Base-by-base conservation (phyloP, 768 basidiomycete genomes). In the Asterophora parasitica region DNA sequence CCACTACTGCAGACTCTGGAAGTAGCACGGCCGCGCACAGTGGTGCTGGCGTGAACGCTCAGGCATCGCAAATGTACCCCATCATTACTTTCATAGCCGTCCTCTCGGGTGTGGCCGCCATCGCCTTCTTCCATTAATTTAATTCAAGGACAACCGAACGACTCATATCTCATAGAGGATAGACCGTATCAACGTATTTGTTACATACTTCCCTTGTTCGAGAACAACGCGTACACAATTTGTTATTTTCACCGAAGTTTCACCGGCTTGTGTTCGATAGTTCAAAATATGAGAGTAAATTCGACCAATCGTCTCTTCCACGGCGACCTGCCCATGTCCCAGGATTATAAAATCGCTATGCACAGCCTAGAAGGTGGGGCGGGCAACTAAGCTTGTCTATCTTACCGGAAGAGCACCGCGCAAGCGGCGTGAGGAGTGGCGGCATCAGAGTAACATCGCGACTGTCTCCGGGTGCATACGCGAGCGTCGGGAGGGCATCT, bases 21-120 rank as follows among this genome's bases (percentile, higher is more conserved):
- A 31, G 36, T 37, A 32, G 46, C 13, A 35, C 38, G 19, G 34
- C 23, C 3, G 6, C 23, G 23, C 23, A 23, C 23, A 23, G 23
- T 23, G 23, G 23, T 23, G 23, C 6, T 23, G 23, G 23, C 3
- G 23, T 23, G 3, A 23, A 6, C 23, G 6, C 23, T 23, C 53
- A n/a, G 45, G 23, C 43, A 10, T 44, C 42, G 17, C 52, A 55
- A 31, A 27, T 57, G 34, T 55, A 57, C 33, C 53, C 54, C 23
- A 31, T 55, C 32, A 42, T 62, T 12, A 47, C 52, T 2, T 30
- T 59, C 12, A n/a, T 59, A 23, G 49, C 59, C 3, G 35, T 62
- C 4, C 16, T 64, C 13, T 55, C 59, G 1, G 58, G 56, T 15
- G 44, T 60, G 12, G 52, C 51, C 32, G 62, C 60, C 15, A 57